Conservation (phyloP, 371 early-diverging fungal species). For the Mycotypha africana region DNA sequence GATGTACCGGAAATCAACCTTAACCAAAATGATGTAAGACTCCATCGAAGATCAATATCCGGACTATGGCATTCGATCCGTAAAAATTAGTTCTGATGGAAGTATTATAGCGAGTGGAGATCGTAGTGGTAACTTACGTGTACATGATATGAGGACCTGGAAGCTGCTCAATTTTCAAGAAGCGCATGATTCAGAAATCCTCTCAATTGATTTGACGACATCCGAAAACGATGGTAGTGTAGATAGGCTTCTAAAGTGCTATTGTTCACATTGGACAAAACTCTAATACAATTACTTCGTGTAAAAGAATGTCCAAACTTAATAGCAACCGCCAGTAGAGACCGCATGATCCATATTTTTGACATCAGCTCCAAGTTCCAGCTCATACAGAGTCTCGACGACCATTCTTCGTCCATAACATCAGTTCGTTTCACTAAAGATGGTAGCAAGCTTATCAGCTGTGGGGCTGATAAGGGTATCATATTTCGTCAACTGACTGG, state of each 20-base stretch:
- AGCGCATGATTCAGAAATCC: conserved; percentile 82
- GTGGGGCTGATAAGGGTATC: conserved; percentile 83
- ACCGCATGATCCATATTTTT: conserved; percentile 78
- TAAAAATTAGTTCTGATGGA: conserved; percentile 67
- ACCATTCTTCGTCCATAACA: conserved; percentile 84
- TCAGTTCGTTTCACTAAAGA: conserved; percentile 63
- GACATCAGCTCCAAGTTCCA: conserved; percentile 54
- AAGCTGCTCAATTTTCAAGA: conserved; percentile 63
- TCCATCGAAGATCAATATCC: conserved; percentile 33
- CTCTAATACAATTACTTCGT: background rate
- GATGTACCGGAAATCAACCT: too few species aligned
- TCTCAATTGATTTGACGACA: conserved; percentile 69
- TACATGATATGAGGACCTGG: conserved; percentile 57
- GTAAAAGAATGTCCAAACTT: conserved; percentile 33
- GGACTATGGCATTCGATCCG: conserved; percentile 66
- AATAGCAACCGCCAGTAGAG: conserved; percentile 77
- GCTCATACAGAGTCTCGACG: conserved; percentile 75
- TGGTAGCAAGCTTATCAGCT: conserved; percentile 67
- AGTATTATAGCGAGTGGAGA: conserved; percentile 73
- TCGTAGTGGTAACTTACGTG: conserved; percentile 68
- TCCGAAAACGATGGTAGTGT: conserved; percentile 6
- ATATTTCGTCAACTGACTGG: conserved; percentile 57
- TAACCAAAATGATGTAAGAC: too few species aligned
- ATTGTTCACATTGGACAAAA: background rate
- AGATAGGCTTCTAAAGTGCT: background rate